These are phyloP conservation scores for Trichoderma breve DNA, from an alignment of 2,329 filamentous ascomycete genomes.

Conservation along the genomic window DNA sequence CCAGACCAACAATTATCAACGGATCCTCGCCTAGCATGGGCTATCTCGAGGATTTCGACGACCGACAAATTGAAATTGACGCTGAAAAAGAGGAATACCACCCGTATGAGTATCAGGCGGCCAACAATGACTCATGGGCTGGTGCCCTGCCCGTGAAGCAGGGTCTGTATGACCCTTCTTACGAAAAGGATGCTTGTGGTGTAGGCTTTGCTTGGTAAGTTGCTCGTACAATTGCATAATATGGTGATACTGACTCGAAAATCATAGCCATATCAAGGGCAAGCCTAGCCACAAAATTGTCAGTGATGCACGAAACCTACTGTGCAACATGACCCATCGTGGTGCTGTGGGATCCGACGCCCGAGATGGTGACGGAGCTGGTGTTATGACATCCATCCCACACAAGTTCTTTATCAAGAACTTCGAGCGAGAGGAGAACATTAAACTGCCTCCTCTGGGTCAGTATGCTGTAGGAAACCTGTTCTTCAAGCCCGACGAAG, in stretches of 20 bases:
- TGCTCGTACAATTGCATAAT: neutral
- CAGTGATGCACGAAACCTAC: constrained; percentile 91
- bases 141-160: constrained; percentile 95
- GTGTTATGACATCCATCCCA: constrained; percentile 98
- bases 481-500: constrained; percentile 96
- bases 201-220: constrained; percentile 95
- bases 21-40: constrained; percentile 65
- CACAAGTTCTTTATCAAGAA: constrained; percentile 99
- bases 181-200: constrained; percentile 99
- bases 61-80: constrained; percentile 62
- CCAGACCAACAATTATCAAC: constrained; percentile 11
- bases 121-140: constrained; percentile 86
- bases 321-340: constrained; percentile 99
- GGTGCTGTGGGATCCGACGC: constrained; percentile 97
- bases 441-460: constrained; percentile 81
- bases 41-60: constrained; percentile 64
- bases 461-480: constrained; percentile 97
- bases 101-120: constrained; percentile 82
- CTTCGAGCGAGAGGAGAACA: constrained; percentile 85
- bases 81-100: constrained; percentile 59
- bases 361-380: constrained; percentile 95
- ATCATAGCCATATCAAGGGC: constrained; percentile 87
- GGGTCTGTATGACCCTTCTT: constrained; percentile 92
- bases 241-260: constrained; percentile 24
- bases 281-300: constrained; percentile 97